phyloP scores from a whole-genome alignment of 2,329 filamentous ascomycete genomes.

The Zasmidium cellare region DNA sequence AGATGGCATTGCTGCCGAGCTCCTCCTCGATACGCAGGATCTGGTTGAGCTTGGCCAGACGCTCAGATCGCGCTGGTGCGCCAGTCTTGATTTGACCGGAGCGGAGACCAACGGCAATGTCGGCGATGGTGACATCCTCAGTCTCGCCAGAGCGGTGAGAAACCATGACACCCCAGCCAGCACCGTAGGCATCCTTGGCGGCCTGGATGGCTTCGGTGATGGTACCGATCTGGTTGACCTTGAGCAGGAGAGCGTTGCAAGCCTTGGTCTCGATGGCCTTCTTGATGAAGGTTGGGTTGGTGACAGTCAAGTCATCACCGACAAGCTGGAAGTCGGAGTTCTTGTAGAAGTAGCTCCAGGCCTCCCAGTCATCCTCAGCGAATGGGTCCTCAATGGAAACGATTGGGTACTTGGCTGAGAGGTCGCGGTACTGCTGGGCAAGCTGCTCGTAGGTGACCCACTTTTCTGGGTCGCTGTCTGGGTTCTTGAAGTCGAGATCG shows the following conservation, averaged over 20 bases:
- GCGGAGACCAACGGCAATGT: slow-evolving; percentile 95
- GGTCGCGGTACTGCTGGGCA: slow-evolving; percentile 77
- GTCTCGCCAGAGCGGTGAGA: slow-evolving; percentile 99
- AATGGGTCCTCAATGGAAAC: slow-evolving; percentile 99
- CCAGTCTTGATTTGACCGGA: slow-evolving; percentile 98
- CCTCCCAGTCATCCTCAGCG: slow-evolving; percentile 99
- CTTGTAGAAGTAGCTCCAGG: slow-evolving; percentile 99
- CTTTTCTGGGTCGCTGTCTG: slow-evolving; percentile 90
- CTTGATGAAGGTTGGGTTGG: slow-evolving; percentile 99
- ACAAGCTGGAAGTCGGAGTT: slow-evolving; percentile 98
- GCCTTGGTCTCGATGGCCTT: slow-evolving; percentile 99
- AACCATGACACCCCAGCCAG: slow-evolving; percentile 98
- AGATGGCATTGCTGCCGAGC: slow-evolving; percentile 86
- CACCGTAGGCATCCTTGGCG: slow-evolving; percentile 95
- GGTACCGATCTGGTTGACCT: slow-evolving; percentile 99
- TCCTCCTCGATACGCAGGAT: slow-evolving; percentile 99
- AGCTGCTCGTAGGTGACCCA: slow-evolving; percentile 99
- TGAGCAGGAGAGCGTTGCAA: slow-evolving; percentile 95
- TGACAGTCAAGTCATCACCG: slow-evolving; percentile 97
- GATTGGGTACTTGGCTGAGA: slow-evolving; percentile 95
- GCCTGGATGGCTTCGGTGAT: slow-evolving; percentile 98
- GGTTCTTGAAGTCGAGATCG: slow-evolving; percentile 99
- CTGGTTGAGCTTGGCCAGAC: slow-evolving; percentile 99
- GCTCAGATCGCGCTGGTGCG: slow-evolving; percentile 93
- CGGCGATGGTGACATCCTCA: slow-evolving; percentile 98